phyloP scores from a whole-genome alignment of 371 early-diverging fungal species.

The Circinella umbellata region DNA sequence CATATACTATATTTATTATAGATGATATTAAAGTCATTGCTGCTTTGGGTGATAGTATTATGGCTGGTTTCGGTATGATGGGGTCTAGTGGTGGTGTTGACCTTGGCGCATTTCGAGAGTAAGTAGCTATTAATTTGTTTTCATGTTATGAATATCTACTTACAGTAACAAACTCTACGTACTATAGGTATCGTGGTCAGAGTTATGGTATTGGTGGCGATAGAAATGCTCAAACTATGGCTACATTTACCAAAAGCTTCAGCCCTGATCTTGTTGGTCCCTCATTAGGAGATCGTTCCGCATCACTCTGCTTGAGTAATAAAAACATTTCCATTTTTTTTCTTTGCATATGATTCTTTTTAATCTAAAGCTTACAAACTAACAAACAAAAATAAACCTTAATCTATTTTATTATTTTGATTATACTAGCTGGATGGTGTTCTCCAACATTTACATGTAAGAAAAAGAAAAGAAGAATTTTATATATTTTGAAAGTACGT shows the following conservation, averaged over 20 bases:
- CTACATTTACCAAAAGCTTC: slow-evolving; percentile 44
- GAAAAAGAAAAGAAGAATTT: not conserved
- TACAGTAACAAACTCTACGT: not conserved
- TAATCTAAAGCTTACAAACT: too few relatives aligned
- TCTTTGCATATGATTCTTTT: slow-evolving; percentile 15
- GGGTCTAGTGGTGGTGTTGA: slow-evolving; percentile 17
- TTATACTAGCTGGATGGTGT: not conserved
- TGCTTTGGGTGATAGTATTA: slow-evolving; percentile 38
- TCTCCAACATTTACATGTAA: slow-evolving; percentile 5
- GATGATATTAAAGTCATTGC: slow-evolving; percentile 31
- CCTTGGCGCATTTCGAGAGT: slow-evolving; percentile 11
- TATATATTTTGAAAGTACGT: not conserved
- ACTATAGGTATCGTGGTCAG: slow-evolving; percentile 43
- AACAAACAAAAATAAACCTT: too few relatives aligned
- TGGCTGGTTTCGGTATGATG: slow-evolving; percentile 38
- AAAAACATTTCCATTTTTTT: slow-evolving; percentile 26
- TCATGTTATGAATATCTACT: not conserved
- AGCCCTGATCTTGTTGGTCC: slow-evolving; percentile 35
- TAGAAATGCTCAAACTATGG: slow-evolving; percentile 35
- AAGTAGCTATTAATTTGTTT: not conserved
- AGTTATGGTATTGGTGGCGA: slow-evolving; percentile 54
- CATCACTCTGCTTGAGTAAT: slow-evolving; percentile 2
- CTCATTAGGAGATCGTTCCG: slow-evolving; percentile 30
- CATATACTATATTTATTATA: not conserved
- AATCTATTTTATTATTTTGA: too few relatives aligned